Evolutionary conservation across 1,139 yeast species (phyloP).

Genomic region (Debaryomyces udenii): DNA sequence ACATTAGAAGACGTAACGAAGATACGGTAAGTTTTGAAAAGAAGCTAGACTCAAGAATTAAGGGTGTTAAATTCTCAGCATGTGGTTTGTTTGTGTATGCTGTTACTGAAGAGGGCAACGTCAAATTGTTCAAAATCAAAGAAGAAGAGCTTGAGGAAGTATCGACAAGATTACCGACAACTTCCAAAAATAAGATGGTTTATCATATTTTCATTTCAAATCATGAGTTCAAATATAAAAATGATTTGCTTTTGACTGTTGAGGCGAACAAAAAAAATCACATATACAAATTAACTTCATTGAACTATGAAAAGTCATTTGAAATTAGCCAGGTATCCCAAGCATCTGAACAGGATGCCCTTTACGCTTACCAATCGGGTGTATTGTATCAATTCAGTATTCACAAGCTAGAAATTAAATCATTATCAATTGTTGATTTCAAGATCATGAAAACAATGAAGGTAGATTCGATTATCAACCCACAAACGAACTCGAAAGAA

Average conservation of each 20-base stretch:
- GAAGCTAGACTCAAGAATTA: conserved; percentile 27
- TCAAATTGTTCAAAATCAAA: conserved; percentile 34
- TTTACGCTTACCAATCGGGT: conserved; percentile 32
- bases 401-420: conserved; percentile 19
- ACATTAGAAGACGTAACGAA: conserved; percentile 34
- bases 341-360: conserved; percentile 11
- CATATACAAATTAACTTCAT: conserved; percentile 27
- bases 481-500: conserved; percentile 11
- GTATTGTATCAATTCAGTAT: conserved; percentile 29
- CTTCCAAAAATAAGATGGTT: conserved; percentile 18
- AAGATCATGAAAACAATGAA: conserved; percentile 23
- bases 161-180: neutral
- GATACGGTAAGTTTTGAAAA: conserved; percentile 17
- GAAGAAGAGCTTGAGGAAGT: conserved; percentile 10
- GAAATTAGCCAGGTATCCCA: conserved; percentile 23
- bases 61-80: conserved; percentile 38
- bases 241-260: conserved; percentile 30
- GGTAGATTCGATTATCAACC: conserved; percentile 23
- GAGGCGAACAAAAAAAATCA: conserved; percentile 17
- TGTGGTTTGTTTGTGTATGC: conserved; percentile 39
- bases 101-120: conserved; percentile 46
- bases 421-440: conserved; percentile 28
- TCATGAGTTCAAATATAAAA: conserved; percentile 17
- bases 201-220: conserved; percentile 27
- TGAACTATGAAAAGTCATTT: conserved; percentile 23